Base-by-base conservation (phyloP, 75 land plant species). In the Chamaecyparis obtusa region DNA sequence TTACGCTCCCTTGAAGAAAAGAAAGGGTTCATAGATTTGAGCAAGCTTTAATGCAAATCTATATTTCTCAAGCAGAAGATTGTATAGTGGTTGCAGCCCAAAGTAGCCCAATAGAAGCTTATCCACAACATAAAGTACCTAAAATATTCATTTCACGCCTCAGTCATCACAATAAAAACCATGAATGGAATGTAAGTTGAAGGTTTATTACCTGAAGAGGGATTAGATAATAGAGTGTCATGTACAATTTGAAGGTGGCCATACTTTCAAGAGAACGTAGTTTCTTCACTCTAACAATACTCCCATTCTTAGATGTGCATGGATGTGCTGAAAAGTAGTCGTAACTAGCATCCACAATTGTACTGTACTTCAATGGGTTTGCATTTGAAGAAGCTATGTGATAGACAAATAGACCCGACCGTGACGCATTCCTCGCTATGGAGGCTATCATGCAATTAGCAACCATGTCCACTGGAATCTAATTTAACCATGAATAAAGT, bases 381-480 rank as follows among this genome's bases (percentile, higher is more conserved):
- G 88, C 91, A 9, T 91, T 87, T 3, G 97, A 95, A 1, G 97
- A 94, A 30, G 93, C 92, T 41, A 94, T 88, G 32, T 95, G 97
- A 85, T 95, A 95, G 24, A 94, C 88, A 57, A 56, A 60, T 33
- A 91, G 21, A 24, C 81, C 75, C 3, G 90, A 51, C 48, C 90
- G 88, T 60, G 85, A 86, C 13, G 86, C 75, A 88, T 94, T 89
- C 79, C 86, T 89, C 15, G 91, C 92, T 86, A 95, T 92, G 35
- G 92, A 88, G 8, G 92, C 92, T n/a, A 95, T 51, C 84, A 93
- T 92, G 9, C 94, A 89, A 88, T 95, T 95, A 21, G 90, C 94
- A 21, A 95, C 97, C 95, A 95, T 92, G 85, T 95, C 97, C 19
- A 89, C 97, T 14, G 97, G 97, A 4, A 95, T 89, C 96, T 96